Evolutionary conservation across 2,329 filamentous ascomycete genomes (phyloP).

Genomic region (Cladobotryum mycophilum): DNA sequence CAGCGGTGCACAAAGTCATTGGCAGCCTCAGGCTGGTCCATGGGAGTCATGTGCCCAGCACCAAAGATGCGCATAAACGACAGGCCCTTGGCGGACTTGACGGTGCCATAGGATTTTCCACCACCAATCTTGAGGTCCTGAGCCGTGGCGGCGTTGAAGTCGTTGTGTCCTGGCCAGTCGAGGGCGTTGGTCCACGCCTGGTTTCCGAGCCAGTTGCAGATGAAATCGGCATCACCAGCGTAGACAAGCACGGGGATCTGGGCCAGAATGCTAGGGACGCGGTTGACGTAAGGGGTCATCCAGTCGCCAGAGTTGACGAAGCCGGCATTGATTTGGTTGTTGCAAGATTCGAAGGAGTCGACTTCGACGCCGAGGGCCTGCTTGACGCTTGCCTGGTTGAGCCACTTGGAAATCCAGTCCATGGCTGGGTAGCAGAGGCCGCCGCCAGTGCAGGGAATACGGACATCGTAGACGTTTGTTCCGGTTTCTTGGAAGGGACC

Average conservation of each 20-base stretch:
- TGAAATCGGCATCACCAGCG: slow-evolving; percentile 79
- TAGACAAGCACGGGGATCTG: slow-evolving; percentile 94
- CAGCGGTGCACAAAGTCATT: slow-evolving; percentile 93
- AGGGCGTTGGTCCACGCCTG: slow-evolving; percentile 89
- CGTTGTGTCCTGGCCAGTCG: slow-evolving; percentile 82
- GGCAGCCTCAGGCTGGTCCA: slow-evolving; percentile 83
- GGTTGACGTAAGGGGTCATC: slow-evolving; percentile 95
- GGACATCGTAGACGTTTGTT: slow-evolving; percentile 90
- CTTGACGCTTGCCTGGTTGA: slow-evolving; percentile 78
- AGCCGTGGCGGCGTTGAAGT: slow-evolving; percentile 64
- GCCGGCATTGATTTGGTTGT: slow-evolving; percentile 96
- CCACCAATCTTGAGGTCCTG: slow-evolving; percentile 58
- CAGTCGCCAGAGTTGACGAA: slow-evolving; percentile 96
- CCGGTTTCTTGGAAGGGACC: slow-evolving; percentile 89
- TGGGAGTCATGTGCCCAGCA: slow-evolving; percentile 93
- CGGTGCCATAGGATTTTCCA: slow-evolving; percentile 55
- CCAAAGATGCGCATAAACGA: slow-evolving; percentile 84
- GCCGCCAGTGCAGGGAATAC: slow-evolving; percentile 67
- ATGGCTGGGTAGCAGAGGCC: slow-evolving; percentile 87
- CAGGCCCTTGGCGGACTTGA: slow-evolving; percentile 88
- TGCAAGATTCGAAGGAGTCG: slow-evolving; percentile 83
- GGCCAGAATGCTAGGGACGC: slow-evolving; percentile 72
- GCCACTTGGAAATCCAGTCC: slow-evolving; percentile 76
- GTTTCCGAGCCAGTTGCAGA: slow-evolving; percentile 98
- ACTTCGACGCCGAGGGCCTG: slow-evolving; percentile 86